phyloP scores from a whole-genome alignment of 2,329 filamentous ascomycete genomes.

The Cercospora berteroae region DNA sequence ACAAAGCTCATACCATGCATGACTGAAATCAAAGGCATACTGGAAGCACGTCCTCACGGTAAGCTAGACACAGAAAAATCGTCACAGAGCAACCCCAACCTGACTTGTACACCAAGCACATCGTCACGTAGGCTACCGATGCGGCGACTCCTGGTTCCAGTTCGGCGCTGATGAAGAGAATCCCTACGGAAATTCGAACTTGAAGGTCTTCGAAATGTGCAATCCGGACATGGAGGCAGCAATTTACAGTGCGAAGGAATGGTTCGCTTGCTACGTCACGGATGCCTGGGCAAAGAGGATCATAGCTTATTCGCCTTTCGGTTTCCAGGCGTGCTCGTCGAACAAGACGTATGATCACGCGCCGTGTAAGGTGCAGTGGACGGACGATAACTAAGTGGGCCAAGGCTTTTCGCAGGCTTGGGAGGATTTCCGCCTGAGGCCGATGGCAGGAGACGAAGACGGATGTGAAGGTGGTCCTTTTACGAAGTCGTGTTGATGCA shows the following conservation, averaged over 20 bases:
- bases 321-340: background rate
- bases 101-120: background rate
- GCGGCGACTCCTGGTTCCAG: background rate
- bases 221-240: background rate
- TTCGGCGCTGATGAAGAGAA: background rate
- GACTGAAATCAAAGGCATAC: background rate
- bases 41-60: background rate
- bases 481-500: background rate
- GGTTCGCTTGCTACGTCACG: background rate
- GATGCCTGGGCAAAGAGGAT: background rate
- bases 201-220: background rate
- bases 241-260: background rate
- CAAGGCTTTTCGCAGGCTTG: background rate
- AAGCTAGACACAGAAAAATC: fast-evolving
- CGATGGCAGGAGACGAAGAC: background rate
- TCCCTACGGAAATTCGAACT: background rate
- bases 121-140: background rate
- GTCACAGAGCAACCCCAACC: background rate
- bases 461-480: background rate
- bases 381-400: background rate
- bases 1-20: background rate
- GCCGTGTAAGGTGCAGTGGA: background rate
- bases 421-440: background rate
- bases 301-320: background rate
- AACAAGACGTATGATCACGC: background rate